Evolutionary conservation across 2,329 filamentous ascomycete genomes (phyloP).

Genomic region (Onygenales sp.): DNA sequence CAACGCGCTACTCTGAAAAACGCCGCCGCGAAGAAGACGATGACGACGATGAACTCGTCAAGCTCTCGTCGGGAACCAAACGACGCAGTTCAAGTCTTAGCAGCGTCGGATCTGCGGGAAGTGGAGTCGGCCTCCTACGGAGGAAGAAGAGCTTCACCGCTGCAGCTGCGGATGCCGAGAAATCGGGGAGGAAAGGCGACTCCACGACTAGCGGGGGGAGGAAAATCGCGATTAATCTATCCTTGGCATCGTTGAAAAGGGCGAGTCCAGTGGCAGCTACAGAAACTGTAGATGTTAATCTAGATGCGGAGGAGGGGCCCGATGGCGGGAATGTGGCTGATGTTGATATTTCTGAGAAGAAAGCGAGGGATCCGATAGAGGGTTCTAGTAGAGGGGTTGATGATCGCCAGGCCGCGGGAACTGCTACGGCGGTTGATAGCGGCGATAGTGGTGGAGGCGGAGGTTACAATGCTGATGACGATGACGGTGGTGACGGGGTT

Average conservation of each 20-base stretch:
- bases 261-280: conserved; percentile 11
- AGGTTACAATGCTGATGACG: too few relatives aligned
- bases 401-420: too few relatives aligned
- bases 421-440: too few relatives aligned
- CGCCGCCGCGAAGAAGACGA: conserved; percentile 78
- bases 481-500: too few relatives aligned
- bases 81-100: conserved; percentile 35
- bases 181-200: conserved; percentile 2
- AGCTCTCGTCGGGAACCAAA: conserved; percentile 52
- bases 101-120: conserved; percentile 14
- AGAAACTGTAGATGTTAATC: conserved; percentile 20
- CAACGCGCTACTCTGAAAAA: conserved; percentile 78
- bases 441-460: too few relatives aligned
- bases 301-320: background rate
- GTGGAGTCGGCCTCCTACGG: conserved; percentile 20
- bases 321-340: background rate
- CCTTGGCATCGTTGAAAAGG: conserved; percentile 16
- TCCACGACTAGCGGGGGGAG: conserved; percentile 13
- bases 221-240: conserved; percentile 32
- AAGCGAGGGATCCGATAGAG: too few relatives aligned
- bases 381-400: too few relatives aligned
- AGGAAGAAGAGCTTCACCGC: conserved; percentile 25
- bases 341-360: background rate
- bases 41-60: conserved; percentile 84
- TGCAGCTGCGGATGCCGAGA: conserved; percentile 8